These are phyloP conservation scores for Lachnellula occidentalis DNA, from an alignment of 2,329 filamentous ascomycete species.

Conservation along the genomic window DNA sequence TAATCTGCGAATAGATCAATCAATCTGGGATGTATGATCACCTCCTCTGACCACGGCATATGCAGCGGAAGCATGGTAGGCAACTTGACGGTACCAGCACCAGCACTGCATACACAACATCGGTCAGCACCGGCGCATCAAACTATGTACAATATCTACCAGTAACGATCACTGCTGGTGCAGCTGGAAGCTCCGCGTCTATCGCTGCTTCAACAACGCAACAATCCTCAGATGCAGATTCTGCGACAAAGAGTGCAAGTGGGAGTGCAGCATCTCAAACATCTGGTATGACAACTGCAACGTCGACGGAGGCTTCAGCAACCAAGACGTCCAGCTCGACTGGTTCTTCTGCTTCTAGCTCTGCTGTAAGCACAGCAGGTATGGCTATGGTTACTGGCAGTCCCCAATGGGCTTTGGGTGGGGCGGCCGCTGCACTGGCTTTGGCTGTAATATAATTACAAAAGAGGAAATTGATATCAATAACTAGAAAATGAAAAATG, in stretches of 20 bases:
- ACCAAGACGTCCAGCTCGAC: not conserved
- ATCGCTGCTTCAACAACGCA: not conserved
- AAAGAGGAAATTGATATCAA: too few relatives aligned
- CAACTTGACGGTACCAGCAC: not conserved
- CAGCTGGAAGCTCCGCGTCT: conserved; percentile 3
- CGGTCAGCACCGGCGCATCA: conserved; percentile 2
- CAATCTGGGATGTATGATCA: conserved; percentile 14
- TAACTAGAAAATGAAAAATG: too few relatives aligned
- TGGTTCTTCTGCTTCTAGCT: not conserved
- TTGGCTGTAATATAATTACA: conserved; percentile 15
- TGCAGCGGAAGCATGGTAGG: conserved; percentile 7
- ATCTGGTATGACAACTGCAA: not conserved
- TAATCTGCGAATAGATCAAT: conserved; percentile 3
- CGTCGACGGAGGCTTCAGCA: not conserved
- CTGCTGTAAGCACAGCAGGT: conserved; percentile 12
- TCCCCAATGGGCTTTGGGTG: conserved; percentile 21
- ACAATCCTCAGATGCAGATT: not conserved
- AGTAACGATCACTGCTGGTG: conserved; percentile 21
- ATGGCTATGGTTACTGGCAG: conserved; percentile 24
- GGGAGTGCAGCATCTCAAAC: not conserved
- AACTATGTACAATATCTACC: not conserved
- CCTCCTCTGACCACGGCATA: conserved; percentile 5
- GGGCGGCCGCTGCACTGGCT: conserved; percentile 25
- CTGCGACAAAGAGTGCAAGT: not conserved
- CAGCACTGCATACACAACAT: not conserved